Evolutionary conservation across 306 rosid genomes (phyloP).

Genomic region (Trifolium fragiferum): DNA sequence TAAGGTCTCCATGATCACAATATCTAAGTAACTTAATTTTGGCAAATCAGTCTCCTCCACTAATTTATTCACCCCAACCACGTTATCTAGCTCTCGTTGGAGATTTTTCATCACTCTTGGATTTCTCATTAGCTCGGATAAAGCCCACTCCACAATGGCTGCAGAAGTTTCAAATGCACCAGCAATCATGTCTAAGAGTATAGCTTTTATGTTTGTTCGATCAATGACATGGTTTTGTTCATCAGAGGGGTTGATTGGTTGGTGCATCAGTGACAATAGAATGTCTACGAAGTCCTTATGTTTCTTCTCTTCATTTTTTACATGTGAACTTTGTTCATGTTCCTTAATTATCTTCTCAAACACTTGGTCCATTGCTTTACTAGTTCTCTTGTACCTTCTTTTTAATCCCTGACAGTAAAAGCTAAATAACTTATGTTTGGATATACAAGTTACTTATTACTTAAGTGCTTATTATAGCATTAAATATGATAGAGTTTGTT

Average conservation of each 20-base stretch:
- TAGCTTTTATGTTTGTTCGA: conserved; percentile 50
- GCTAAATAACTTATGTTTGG: background rate
- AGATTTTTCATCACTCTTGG: conserved; percentile 50
- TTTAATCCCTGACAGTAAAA: conserved; percentile 4
- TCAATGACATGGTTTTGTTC: conserved; percentile 39
- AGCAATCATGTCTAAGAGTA: conserved; percentile 45
- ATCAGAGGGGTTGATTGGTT: conserved; percentile 31
- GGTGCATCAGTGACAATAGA: conserved; percentile 40
- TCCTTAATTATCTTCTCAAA: conserved; percentile 46
- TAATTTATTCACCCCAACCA: conserved; percentile 43
- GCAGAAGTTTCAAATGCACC: conserved; percentile 48
- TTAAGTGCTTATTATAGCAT: no score
- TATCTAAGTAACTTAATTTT: conserved; percentile 48
- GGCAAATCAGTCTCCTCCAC: conserved; percentile 49
- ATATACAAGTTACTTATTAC: no score
- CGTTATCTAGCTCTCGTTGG: conserved; percentile 47
- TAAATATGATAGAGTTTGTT: no score
- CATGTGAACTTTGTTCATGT: conserved; percentile 36
- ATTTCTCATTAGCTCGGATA: conserved; percentile 51
- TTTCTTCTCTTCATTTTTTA: background rate
- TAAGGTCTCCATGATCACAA: conserved; percentile 52
- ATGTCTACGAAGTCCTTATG: conserved; percentile 33
- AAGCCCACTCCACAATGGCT: conserved; percentile 38
- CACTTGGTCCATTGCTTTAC: conserved; percentile 28
- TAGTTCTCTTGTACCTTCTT: conserved; percentile 23